Evolutionary conservation across 495 filamentous ascomycete species (phyloP).

Genomic region (Parmelia sp.): DNA sequence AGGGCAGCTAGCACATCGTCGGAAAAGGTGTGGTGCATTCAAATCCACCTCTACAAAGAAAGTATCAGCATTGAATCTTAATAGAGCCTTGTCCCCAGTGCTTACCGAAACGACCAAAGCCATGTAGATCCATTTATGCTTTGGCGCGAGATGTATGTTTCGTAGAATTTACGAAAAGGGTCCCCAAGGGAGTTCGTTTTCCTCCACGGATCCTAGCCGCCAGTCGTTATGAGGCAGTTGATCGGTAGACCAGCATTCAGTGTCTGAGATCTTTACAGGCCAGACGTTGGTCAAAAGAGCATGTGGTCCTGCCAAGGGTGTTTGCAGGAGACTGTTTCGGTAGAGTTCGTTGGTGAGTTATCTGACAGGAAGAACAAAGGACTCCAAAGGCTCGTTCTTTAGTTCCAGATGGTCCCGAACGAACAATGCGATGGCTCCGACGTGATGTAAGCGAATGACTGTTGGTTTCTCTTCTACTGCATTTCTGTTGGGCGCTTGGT

Average conservation of each 20-base stretch:
- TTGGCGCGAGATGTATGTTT: background rate
- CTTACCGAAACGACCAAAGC: conserved; percentile 18
- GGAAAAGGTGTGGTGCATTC: conserved; percentile 37
- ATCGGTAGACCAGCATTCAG: background rate
- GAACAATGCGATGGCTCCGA: background rate
- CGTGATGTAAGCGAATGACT: conserved; percentile 5
- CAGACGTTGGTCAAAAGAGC: background rate
- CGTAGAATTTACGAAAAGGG: background rate
- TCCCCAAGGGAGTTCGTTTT: background rate
- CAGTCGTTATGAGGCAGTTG: background rate
- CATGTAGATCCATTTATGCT: conserved; percentile 18
- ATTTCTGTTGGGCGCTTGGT: background rate
- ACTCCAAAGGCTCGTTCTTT: background rate
- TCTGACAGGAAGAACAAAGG: background rate
- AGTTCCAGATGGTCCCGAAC: background rate
- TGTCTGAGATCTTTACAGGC: background rate
- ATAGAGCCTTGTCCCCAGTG: background rate
- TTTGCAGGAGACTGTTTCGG: conserved; percentile 1
- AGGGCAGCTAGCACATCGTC: conserved; percentile 42
- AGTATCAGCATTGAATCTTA: conserved; percentile 1
- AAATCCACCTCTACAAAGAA: conserved; percentile 19
- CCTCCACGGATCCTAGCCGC: background rate
- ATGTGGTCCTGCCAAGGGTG: background rate
- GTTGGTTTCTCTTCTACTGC: background rate
- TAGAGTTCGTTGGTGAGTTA: conserved; percentile 1